Base-by-base conservation (phyloP, 495 filamentous ascomycete species). In the Aspergillus leporis region DNA sequence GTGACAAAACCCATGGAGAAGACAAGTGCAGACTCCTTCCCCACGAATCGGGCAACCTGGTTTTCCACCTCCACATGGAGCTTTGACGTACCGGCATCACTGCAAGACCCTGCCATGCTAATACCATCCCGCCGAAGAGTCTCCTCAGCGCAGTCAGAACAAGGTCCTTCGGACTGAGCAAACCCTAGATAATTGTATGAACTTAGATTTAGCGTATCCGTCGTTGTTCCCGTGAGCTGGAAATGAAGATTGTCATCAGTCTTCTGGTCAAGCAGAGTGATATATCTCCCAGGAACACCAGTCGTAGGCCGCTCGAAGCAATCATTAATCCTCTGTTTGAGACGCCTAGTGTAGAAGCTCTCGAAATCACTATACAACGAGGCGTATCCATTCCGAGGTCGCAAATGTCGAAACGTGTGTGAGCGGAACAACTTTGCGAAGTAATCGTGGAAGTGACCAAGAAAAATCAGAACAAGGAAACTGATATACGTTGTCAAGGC, bases 161-260 rank as follows among this genome's bases (percentile, higher is more conserved):
- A 96, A 43, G 90, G 91, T 13, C 92, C 92, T 61, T 93, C 90
- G 8, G 92, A 94, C 70, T 96, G 92, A 57, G 92, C 92, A 70
- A 96, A 96, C 16, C 91, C 92, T 6, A 96, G 87, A 67, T 96
- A 96, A 67, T 96, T 96, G 78, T 96, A 96, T 3, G 92, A 96
- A 74, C 90, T 92, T 83, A 96, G 86, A 69, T 96, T 96, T 43
- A 96, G 75, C 0, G 92, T 95, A 70, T 94, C 87, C 4, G 91
- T 95, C 38, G 80, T 83, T 23, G 88, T 91, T 40, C 92, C 91
- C 21, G 84, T 90, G 63, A 88, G 81, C 62, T 86, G 80, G 75
- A 92, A 96, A 56, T 81, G 80, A 57, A 86, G 76, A 65, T 96
- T 95, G 67, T 96, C 87, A 59, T 88, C 78, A 0, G 90, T 90